These are phyloP conservation scores for Acaromyces ingoldii DNA, from an alignment of 1,284 basidiomycete genomes.

Conservation along the genomic window DNA sequence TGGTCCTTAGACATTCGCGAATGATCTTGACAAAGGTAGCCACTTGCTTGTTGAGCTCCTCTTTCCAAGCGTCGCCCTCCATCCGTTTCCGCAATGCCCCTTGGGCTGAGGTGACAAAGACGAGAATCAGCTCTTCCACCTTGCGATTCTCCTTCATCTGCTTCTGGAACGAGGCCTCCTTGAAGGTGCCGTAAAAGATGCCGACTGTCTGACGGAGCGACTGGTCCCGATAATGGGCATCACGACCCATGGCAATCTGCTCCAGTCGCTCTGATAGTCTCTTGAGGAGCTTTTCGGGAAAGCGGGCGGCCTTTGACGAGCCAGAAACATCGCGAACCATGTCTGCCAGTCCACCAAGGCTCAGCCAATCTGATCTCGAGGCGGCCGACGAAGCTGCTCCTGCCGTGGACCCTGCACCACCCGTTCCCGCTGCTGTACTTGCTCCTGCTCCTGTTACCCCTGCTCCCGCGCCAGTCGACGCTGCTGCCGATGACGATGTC, in stretches of 20 bases:
- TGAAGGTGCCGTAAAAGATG: conserved; percentile 45
- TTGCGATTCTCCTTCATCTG: conserved; percentile 88
- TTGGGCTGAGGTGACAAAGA: conserved; percentile 77
- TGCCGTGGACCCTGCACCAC: no score
- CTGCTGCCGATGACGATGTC: background rate
- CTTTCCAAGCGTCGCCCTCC: conserved; percentile 71
- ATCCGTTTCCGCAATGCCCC: conserved; percentile 61
- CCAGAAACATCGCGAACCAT: conserved; percentile 32
- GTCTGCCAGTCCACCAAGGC: conserved; percentile 31
- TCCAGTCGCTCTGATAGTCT: conserved; percentile 41
- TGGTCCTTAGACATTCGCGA: conserved; percentile 63
- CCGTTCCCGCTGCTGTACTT: background rate
- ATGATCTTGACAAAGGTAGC: conserved; percentile 79
- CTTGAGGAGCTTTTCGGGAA: conserved; percentile 49
- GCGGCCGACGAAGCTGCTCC: background rate
- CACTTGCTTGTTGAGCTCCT: conserved; percentile 84
- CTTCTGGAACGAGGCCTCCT: conserved; percentile 35
- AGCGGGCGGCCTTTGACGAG: conserved; percentile 26
- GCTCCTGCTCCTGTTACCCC: background rate
- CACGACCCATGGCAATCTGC: conserved; percentile 46
- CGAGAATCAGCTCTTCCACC: conserved; percentile 92
- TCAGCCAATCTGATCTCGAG: conserved; percentile 34
- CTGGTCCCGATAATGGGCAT: conserved; percentile 36
- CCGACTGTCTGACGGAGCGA: conserved; percentile 41
- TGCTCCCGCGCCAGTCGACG: conserved; percentile 10